Percentiles rank a stretch among this genome's conserved stretches.
These are phyloP conservation scores for Chaetomiaceae sp. DNA, from an alignment of 2,329 filamentous ascomycete species.

Conservation along the genomic window DNA sequence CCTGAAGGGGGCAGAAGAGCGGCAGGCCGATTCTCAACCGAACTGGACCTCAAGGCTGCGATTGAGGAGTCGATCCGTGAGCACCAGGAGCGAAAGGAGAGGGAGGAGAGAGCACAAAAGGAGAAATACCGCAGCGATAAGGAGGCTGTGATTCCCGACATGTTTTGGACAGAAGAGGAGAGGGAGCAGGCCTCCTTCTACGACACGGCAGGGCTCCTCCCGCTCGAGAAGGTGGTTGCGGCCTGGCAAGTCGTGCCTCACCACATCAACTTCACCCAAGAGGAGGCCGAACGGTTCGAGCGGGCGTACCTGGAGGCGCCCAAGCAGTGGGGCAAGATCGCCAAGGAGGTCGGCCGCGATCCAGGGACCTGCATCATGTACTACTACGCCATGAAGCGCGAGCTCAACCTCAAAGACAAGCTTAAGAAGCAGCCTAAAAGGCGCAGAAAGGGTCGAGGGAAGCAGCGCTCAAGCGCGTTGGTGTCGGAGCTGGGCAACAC, in stretches of 20 bases:
- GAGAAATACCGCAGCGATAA: slow-evolving; percentile 71
- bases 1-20: slow-evolving; percentile 50
- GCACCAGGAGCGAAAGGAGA: slow-evolving; percentile 66
- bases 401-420: slow-evolving; percentile 72
- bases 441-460: slow-evolving; percentile 54
- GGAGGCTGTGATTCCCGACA: slow-evolving; percentile 69
- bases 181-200: slow-evolving; percentile 55
- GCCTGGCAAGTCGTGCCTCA: slow-evolving; percentile 70
- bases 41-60: slow-evolving; percentile 68
- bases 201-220: slow-evolving; percentile 62
- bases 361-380: slow-evolving; percentile 81
- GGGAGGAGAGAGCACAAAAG: slow-evolving; percentile 59
- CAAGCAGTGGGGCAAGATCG: slow-evolving; percentile 79
- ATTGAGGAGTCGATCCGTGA: slow-evolving; percentile 67
- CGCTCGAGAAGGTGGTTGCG: slow-evolving; percentile 62
- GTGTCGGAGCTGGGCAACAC: slow-evolving; percentile 62
- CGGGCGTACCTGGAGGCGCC: slow-evolving; percentile 69
- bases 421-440: slow-evolving; percentile 60
- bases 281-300: slow-evolving; percentile 68
- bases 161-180: slow-evolving; percentile 61
- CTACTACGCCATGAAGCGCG: slow-evolving; percentile 77
- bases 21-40: slow-evolving; percentile 59
- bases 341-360: slow-evolving; percentile 63
- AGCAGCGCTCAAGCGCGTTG: slow-evolving; percentile 59
- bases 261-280: slow-evolving; percentile 67